phyloP scores from a whole-genome alignment of 148 eudicot genomes.

The Simmondsia chinensis region DNA sequence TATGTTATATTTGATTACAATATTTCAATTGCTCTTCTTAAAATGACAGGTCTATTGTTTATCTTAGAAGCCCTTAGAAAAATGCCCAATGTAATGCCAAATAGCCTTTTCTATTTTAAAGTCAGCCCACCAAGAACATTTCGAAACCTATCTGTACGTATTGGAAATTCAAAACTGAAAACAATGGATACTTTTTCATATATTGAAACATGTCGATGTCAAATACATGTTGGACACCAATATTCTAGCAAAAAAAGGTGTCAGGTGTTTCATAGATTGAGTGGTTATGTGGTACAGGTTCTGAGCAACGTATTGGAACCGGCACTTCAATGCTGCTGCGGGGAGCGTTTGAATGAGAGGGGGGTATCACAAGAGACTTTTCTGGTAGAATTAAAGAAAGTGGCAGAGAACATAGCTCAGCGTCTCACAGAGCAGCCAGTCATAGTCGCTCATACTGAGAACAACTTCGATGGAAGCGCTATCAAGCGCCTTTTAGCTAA shows the following conservation, averaged over 20 bases:
- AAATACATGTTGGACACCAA: no score
- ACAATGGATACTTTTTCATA: no score
- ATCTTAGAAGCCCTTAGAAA: no score
- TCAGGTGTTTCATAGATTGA: neutral
- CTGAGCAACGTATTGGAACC: slow-evolving; percentile 60
- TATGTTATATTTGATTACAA: no score
- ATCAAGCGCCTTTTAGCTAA: slow-evolving; percentile 63
- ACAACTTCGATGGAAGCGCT: slow-evolving; percentile 71
- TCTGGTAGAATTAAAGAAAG: slow-evolving; percentile 46
- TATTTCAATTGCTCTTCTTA: no score
- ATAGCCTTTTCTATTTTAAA: no score
- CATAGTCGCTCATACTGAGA: slow-evolving; percentile 90
- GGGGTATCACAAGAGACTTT: slow-evolving; percentile 50
- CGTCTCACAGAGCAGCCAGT: slow-evolving; percentile 79
- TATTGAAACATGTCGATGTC: no score
- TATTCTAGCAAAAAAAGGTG: neutral
- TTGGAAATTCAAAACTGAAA: no score
- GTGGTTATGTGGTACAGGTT: slow-evolving; percentile 30
- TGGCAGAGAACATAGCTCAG: slow-evolving; percentile 41
- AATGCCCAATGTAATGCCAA: no score
- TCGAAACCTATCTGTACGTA: no score
- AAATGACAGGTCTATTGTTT: no score
- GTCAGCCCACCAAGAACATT: no score
- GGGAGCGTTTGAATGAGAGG: slow-evolving; percentile 12
- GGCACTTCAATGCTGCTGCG: slow-evolving; percentile 28